Evolutionary conservation across 202 grass and related monocot genomes (phyloP).

Genomic region (Carex arenaria): DNA sequence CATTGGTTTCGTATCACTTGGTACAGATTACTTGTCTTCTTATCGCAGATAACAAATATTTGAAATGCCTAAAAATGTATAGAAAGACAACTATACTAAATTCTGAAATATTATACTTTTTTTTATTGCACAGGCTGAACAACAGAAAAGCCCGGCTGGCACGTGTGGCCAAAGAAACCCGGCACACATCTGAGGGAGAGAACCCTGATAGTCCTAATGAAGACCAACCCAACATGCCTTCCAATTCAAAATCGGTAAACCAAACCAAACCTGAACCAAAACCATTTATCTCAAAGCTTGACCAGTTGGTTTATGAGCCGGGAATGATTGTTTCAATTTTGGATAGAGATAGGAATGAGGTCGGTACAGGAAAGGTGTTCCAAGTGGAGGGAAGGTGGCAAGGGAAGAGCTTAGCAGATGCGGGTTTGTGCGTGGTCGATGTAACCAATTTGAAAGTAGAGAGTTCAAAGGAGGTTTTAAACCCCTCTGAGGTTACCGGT

Average conservation of each 20-base stretch:
- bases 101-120: background rate
- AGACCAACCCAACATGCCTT: background rate
- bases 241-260: background rate
- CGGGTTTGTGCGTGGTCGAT: slow-evolving; percentile 39
- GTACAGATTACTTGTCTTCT: background rate
- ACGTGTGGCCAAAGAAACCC: slow-evolving; percentile 70
- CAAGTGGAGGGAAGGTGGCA: slow-evolving; percentile 43
- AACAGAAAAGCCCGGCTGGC: slow-evolving; percentile 89
- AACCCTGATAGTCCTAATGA: slow-evolving; percentile 51
- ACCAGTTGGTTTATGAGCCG: slow-evolving; percentile 46
- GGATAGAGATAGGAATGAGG: slow-evolving; percentile 55
- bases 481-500: slow-evolving; percentile 60
- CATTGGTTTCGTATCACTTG: background rate
- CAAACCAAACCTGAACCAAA: slow-evolving; percentile 19
- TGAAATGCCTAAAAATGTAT: background rate
- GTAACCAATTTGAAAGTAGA: slow-evolving; percentile 66
- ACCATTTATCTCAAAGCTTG: slow-evolving; percentile 33
- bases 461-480: slow-evolving; percentile 59
- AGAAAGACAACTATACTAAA: background rate
- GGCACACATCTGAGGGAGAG: slow-evolving; percentile 52
- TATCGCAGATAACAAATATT: background rate
- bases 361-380: slow-evolving; percentile 64
- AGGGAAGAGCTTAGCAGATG: slow-evolving; percentile 38
- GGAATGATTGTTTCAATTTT: slow-evolving; percentile 45
- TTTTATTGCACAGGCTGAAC: slow-evolving; percentile 55